Conservation (phyloP, 192 early-diverging fungal species). For the Lunasporangiospora selenospora region DNA sequence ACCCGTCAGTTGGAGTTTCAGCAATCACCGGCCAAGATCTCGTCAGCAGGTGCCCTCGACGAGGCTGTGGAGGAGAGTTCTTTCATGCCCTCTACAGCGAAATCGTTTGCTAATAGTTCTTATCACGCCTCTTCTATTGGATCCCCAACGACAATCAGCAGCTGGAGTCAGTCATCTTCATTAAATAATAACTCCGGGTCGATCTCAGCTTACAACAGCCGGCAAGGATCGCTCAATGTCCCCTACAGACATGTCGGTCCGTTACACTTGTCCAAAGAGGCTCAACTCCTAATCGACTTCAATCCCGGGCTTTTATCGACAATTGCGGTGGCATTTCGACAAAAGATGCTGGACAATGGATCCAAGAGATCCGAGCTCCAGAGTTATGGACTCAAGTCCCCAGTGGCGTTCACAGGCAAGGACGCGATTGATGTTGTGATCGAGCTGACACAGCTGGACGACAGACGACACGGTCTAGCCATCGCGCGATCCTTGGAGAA, state of each 20-base stretch:
- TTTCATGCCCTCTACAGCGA: background rate
- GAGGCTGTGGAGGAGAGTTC: background rate
- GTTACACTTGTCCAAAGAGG: background rate
- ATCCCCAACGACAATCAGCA: conserved; percentile 4
- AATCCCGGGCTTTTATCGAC: conserved; percentile 31
- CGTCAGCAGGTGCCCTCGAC: background rate
- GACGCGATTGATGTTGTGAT: conserved; percentile 77
- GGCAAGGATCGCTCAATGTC: conserved; percentile 19
- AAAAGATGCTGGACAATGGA: conserved; percentile 29
- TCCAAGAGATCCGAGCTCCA: conserved; percentile 17
- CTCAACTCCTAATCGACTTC: conserved; percentile 23
- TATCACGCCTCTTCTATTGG: conserved; percentile 1
- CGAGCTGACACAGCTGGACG: conserved; percentile 65
- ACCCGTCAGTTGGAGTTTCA: conserved; percentile 22
- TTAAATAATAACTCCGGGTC: background rate
- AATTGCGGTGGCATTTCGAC: conserved; percentile 28
- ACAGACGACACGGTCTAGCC: conserved; percentile 75
- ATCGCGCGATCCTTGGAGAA: conserved; percentile 77
- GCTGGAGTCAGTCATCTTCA: conserved; percentile 10
- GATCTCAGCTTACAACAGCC: background rate
- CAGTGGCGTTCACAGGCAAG: conserved; percentile 73
- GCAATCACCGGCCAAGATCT: conserved; percentile 6
- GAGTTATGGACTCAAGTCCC: conserved; percentile 71
- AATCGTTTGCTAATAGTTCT: background rate
- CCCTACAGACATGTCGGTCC: background rate